phyloP scores from a whole-genome alignment of 805 yeast species.

The Metschnikowia henanensis region DNA sequence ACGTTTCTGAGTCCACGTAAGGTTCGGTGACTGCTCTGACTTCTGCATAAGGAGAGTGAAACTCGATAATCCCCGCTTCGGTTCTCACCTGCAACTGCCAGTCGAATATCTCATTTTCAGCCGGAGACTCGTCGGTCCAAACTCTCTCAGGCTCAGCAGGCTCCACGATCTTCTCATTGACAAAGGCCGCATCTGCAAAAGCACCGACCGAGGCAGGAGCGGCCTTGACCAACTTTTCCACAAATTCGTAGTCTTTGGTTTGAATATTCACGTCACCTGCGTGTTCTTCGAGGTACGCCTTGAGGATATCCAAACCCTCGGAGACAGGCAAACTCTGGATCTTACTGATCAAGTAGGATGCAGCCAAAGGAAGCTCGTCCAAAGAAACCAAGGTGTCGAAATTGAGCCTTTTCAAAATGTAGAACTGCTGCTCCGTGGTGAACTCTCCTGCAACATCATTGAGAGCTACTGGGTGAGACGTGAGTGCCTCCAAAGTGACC shows the following conservation, averaged over 20 bases:
- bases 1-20: conserved; percentile 48
- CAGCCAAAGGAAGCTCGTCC: conserved; percentile 33
- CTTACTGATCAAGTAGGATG: conserved; percentile 18
- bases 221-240: conserved; percentile 1
- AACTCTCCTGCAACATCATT: conserved; percentile 27
- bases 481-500: conserved; percentile 19
- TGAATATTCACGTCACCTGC: conserved; percentile 3
- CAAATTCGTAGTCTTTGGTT: conserved; percentile 1
- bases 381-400: conserved; percentile 25
- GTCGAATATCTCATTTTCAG: conserved; percentile 18
- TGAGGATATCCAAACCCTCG: conserved; percentile 1
- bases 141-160: not conserved
- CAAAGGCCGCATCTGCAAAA: not conserved
- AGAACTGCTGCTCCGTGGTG: conserved; percentile 27
- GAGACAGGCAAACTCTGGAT: conserved; percentile 2
- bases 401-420: conserved; percentile 28
- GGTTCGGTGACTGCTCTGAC: conserved; percentile 62
- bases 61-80: conserved; percentile 38
- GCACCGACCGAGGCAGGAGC: not conserved
- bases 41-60: conserved; percentile 55
- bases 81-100: conserved; percentile 36
- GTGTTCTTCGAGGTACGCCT: conserved; percentile 1
- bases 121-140: not conserved
- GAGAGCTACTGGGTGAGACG: conserved; percentile 25
- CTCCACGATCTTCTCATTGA: conserved; percentile 11